Base-by-base conservation (phyloP, 768 basidiomycete species). In the Panellus pusillus region DNA sequence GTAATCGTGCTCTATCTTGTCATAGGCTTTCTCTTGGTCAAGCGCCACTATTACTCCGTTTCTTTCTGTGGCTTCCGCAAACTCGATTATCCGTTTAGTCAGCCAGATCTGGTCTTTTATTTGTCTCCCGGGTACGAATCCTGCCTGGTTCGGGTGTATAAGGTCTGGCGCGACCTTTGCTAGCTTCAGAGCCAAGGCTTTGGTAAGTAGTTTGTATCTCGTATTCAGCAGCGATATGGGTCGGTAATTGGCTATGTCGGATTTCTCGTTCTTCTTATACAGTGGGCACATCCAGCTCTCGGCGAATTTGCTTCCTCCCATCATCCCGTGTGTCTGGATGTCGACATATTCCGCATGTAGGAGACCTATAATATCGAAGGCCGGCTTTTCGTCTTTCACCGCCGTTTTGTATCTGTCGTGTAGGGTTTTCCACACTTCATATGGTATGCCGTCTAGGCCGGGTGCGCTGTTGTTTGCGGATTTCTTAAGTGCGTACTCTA, bases 191-290 rank as follows among this genome's bases (percentile, higher is more conserved):
- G 54, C 31, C 3, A 62, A 47, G 4, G 58, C 57, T 37, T 62
- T 62, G 1, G 58, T 57, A 12, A 62, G 49, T 1, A 60, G 48
- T 48, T 62, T 62, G 44, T 62, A 60, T 44, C 59, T 58, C 0
- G 57, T 31, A 40, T 62, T 62, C 11, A 62, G 52, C 0, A 68
- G 55, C 0, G 61, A 66, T 0, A 68, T 69, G 0, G 66, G 67
- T 0, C 61, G 0, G 49, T 69, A 69, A 27, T 63, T 67, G 31
- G 50, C 60, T 4, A 67, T 65, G 14, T 59, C 32, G 0, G 24
- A 42, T 0, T n/a, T 6, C 15, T 66, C 65, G 24, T 64, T 70
- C 32, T 72, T 71, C 36, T 74, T 72, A 38, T 67, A 72, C 0
- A 72, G 14, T 0, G 65, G 66, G 44, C 61, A 51, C 55, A 64